Base-by-base conservation (phyloP, 306 rosid species). In the Vicia faba region DNA sequence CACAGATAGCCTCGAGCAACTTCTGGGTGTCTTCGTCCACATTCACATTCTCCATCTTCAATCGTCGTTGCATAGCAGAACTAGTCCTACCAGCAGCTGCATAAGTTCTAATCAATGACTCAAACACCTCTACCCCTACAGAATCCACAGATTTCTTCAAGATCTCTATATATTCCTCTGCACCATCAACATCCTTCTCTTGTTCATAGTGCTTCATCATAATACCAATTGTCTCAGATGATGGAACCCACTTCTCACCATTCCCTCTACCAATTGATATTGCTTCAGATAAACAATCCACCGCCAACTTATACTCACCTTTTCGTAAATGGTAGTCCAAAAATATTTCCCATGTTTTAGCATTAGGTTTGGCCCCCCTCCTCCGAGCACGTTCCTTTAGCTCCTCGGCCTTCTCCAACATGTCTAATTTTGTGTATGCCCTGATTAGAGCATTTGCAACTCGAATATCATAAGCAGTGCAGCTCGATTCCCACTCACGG, bases 11-110 rank as follows among this genome's bases (percentile, higher is more conserved):
- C 33, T 88, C 84, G 16, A 93, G 91, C 79, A 93, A 71, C 77
- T 89, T 88, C 77, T 73, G 60, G 72, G 83, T 61, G 14, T 73
- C 86, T 70, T 86, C 90, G 23, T 71, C 79, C 75, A 90, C 83
- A n/a, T 75, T 82, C 75, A 86, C 88, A 12, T 86, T 84, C 78
- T 89, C 99, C 99, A 93, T 93, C 82, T 85, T 88, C 82, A 93
- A 69, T 51, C 90, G 68, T 3, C 81, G 88, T 2, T 45, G 86
- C 80, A 89, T 71, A 5, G 79, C 62, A 12, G 83, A 69, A 64
- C 79, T 88, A 26, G 73, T 86, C 82, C 78, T 88, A 61, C 95
- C 97, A 11, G 99, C 86, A 49, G 87, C 86, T 5, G 84, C 80
- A 2, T 93, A 88, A 41, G 91, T 88, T 85, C 95, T 89, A 66